Evolutionary conservation across 371 early-diverging fungal genomes (phyloP), one percentile per base, ranked within the genome.

Genomic region (Chytridiales sp.): DNA sequence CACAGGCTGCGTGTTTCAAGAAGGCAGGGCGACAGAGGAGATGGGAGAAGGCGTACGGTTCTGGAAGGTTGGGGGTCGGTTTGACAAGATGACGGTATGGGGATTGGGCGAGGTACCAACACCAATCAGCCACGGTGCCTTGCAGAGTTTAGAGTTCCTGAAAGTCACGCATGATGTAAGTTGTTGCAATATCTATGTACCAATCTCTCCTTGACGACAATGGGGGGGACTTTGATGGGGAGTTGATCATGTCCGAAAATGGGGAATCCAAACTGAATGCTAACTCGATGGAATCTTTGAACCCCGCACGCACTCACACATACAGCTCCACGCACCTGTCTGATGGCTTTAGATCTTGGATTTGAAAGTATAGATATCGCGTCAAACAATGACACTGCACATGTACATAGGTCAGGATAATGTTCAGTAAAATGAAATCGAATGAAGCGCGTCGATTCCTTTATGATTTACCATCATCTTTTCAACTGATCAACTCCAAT

Each of bases 51-150:
- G 19, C 27, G 43, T 21, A 41, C 47, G 58, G 17, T 30, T 42
- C 4, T 50, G 59, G 59, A 46, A 36, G 21, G 27, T 47, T 26
- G 50, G 15, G n/a, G 53, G 11, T 1, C 26, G 13, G 30, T 60
- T 59, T 34, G 61, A 55, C 30, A 32, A 31, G 11, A 19, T 65
- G 36, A 17, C 26, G 21, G 55, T 65, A 22, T 65, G 66, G 66
- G 60, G 47, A 5, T 55, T 54, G 17, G 66, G 61, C 53, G 66
- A 65, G 22, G 36, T 26, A 6, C 66, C 66, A 42, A 53, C 49
- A 1, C 19, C 15, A 15, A 4, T 11, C 24, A 47, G 31, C 26
- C 44, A 59, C 36, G 51, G 46, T 27, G 39, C 35, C n/a, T 43
- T 58, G 52, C 26, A 38, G 17, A 50, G 43, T 21, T 40, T 64